These are phyloP conservation scores for Cucumis variabilis DNA, from an alignment of 331 rosid genomes.

Conservation along the genomic window DNA sequence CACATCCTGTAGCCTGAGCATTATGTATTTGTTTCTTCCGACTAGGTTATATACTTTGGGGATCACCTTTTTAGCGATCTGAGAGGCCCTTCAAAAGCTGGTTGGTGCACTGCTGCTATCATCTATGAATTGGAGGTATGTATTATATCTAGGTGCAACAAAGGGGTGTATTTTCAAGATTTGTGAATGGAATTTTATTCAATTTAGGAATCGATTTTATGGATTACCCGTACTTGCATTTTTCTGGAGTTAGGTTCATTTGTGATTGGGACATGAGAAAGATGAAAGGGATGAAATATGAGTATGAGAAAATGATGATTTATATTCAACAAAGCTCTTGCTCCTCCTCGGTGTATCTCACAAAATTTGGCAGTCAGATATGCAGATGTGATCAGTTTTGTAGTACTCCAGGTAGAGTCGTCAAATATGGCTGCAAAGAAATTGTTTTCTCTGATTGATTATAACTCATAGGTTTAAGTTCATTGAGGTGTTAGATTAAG, in stretches of 20 bases:
- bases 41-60: constrained; percentile 95
- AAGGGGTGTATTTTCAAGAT: background rate
- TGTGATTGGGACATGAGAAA: too few species aligned
- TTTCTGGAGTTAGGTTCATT: too few species aligned
- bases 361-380: constrained; percentile 94
- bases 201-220: too few species aligned
- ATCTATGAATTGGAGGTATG: constrained; percentile 90
- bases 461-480: constrained; percentile 11
- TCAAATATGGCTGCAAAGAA: constrained; percentile 29
- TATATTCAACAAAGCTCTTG: constrained; percentile 46
- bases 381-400: constrained; percentile 83
- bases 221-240: too few species aligned
- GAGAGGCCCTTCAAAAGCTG: constrained; percentile 97
- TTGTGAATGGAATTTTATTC: too few species aligned
- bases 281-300: too few species aligned
- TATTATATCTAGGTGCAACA: background rate
- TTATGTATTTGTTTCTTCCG: constrained; percentile 9
- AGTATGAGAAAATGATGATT: too few species aligned
- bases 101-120: constrained; percentile 99
- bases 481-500: background rate
- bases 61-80: constrained; percentile 96
- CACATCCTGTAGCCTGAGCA: constrained; percentile 27
- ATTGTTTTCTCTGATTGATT: background rate
- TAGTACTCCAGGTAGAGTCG: constrained; percentile 76
- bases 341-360: constrained; percentile 90